A percentile compares a stretch with the other conserved stretches of the same genome.
phyloP scores from a whole-genome alignment of 169 alveolate genomes.

The Besnoitia besnoiti region DNA sequence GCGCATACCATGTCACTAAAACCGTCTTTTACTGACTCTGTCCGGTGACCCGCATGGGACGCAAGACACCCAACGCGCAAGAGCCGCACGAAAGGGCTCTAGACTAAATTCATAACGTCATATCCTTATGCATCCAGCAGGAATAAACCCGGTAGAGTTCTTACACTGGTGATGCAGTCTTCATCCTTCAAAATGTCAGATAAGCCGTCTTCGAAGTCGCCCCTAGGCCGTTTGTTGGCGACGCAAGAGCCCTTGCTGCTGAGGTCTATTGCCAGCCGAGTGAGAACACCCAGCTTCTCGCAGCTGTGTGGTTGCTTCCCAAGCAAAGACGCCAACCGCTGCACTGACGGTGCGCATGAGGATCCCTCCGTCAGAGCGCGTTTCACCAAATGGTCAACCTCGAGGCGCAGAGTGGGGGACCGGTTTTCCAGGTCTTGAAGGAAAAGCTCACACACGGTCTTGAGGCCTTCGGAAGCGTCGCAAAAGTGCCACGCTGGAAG shows the following conservation, averaged over 20 bases:
- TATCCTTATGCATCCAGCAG: too few species aligned
- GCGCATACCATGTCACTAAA: too few species aligned
- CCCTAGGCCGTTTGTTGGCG: neutral
- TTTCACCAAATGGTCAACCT: conserved; percentile 49
- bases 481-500: neutral
- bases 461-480: neutral
- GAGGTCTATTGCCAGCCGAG: conserved; percentile 28
- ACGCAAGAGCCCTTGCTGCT: neutral
- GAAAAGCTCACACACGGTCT: conserved; percentile 51
- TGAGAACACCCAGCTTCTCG: conserved; percentile 60
- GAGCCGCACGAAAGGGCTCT: too few species aligned
- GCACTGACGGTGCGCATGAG: conserved; percentile 36
- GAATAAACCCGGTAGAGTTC: neutral
- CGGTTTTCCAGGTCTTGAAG: conserved; percentile 33
- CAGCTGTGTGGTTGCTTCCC: conserved; percentile 37
- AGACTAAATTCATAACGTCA: too few species aligned
- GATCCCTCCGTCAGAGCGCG: neutral
- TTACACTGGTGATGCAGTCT: neutral
- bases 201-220: neutral
- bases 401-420: conserved; percentile 45
- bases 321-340: conserved; percentile 44
- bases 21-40: too few species aligned
- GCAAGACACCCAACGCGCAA: too few species aligned
- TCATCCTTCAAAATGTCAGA: neutral
- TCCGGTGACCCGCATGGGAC: too few species aligned